Evolutionary conservation across 2,329 filamentous ascomycete species (phyloP), one percentile per base, ranked within the genome.

Genomic region (Cladosporium cucumerinum): DNA sequence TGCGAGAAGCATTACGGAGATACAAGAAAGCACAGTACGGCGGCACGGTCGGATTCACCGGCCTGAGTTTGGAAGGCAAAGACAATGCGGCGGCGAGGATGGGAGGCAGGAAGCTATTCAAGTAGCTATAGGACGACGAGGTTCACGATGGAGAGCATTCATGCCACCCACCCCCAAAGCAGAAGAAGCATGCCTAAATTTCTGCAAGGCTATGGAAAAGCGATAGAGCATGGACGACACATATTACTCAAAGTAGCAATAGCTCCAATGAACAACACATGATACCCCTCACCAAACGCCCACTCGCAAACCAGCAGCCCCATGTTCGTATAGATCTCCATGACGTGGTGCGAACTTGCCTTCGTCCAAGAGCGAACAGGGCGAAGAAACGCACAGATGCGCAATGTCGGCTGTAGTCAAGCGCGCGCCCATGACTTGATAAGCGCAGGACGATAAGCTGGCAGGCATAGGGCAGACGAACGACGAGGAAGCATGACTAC

Each of bases 1-100:
- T 94, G 54, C 82, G 89, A 23, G 90, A 93, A 75, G 89, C 91
- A 5, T 81, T 89, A 74, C 82, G 89, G 64, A 82, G 90, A 57
- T 90, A 91, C 75, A 89, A 86, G 73, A 76, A 83, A 52, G 80
- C 85, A 26, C 80, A 85, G 4, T 88, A 89, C 71, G 87, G 88
- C 36, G 86, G 87, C 0, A 86, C 85, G 0, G 80, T 82, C 6
- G 82, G 82, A 0, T 82, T 83, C 67, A 79, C 79, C 46, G 82
- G 81, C 1, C 71, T 82, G 72, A 83, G 81, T 72, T 63, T 82
- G 65, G 80, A 82, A 66, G 81, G 81, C 0, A 75, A 77, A 68
- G 78, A 82, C 74, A 76, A 77, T 68, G 75, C 78, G 28, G 76
- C 80, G 55, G 76, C 75, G 6, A 75, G 79, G 68, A 80, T 78